A percentile compares a stretch with the other conserved stretches of the same genome.
Evolutionary conservation across 371 early-diverging fungal genomes (phyloP).

Genomic region (Neoconidiobolus thromboides): DNA sequence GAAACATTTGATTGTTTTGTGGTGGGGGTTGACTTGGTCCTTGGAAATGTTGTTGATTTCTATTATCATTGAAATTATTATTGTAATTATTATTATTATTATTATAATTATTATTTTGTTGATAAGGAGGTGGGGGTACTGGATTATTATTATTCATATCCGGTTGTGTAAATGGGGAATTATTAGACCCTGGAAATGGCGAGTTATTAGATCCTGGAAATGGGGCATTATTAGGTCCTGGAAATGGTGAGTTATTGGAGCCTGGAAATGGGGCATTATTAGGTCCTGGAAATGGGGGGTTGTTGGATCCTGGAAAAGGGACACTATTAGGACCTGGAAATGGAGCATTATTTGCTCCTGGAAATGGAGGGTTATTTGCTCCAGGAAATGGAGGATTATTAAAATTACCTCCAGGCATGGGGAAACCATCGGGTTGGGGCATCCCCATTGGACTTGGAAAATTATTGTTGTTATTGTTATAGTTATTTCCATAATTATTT

Average conservation of each 20-base stretch:
- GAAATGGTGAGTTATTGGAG: background rate
- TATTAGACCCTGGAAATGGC: background rate
- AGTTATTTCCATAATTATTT: background rate
- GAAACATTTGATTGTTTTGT: background rate
- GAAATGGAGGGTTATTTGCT: background rate
- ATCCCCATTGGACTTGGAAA: background rate
- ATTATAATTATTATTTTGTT: background rate
- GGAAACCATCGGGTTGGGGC: background rate
- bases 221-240: background rate
- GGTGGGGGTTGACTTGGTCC: constrained; percentile 1
- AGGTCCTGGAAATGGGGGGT: background rate
- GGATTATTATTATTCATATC: background rate
- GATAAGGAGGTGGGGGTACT: background rate
- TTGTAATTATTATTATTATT: too few relatives aligned
- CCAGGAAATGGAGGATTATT: background rate
- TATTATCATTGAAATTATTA: background rate
- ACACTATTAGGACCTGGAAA: background rate
- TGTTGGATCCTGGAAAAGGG: background rate
- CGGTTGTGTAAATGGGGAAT: background rate
- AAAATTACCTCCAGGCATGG: background rate
- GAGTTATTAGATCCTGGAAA: background rate
- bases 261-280: background rate
- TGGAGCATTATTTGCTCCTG: background rate
- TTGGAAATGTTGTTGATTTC: background rate
- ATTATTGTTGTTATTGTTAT: background rate